Conservation (phyloP, 768 basidiomycete genomes). For the Boletus speciosus region DNA sequence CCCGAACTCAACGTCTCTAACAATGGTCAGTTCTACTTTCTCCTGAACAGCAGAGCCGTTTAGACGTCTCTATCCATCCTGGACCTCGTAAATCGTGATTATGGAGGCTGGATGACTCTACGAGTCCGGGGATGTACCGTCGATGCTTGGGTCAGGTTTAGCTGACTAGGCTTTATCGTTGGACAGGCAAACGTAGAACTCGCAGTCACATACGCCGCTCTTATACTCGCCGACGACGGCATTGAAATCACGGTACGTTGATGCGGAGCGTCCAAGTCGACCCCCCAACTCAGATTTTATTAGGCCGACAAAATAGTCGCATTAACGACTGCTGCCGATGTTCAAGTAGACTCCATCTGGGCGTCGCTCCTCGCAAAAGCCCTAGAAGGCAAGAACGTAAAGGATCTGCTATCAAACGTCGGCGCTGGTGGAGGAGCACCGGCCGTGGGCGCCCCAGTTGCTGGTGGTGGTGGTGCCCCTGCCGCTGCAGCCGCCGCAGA, state of each 20-base stretch:
- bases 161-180: slow-evolving; percentile 12
- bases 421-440: slow-evolving; percentile 89
- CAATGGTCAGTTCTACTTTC: slow-evolving; percentile 25
- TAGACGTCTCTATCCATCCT: neutral
- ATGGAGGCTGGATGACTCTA: slow-evolving; percentile 19
- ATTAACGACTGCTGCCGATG: slow-evolving; percentile 76
- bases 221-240: slow-evolving; percentile 97
- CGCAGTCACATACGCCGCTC: slow-evolving; percentile 92
- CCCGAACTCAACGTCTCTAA: slow-evolving; percentile 6
- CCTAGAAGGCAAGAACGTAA: slow-evolving; percentile 96
- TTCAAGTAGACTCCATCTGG: slow-evolving; percentile 97
- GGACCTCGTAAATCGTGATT: neutral
- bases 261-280: neutral
- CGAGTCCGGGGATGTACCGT: slow-evolving; percentile 9
- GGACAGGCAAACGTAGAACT: slow-evolving; percentile 65
- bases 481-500: slow-evolving; percentile 62
- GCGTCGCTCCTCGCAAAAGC: slow-evolving; percentile 95
- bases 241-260: slow-evolving; percentile 92
- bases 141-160: neutral
- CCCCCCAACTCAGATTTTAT: neutral
- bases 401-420: slow-evolving; percentile 92
- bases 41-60: neutral
- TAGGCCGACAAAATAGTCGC: slow-evolving; percentile 90
- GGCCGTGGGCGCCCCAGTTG: slow-evolving; percentile 51
- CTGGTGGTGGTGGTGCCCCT: slow-evolving; percentile 51